Base-by-base conservation (phyloP, 768 basidiomycete genomes). In the Collybiopsis confluens region DNA sequence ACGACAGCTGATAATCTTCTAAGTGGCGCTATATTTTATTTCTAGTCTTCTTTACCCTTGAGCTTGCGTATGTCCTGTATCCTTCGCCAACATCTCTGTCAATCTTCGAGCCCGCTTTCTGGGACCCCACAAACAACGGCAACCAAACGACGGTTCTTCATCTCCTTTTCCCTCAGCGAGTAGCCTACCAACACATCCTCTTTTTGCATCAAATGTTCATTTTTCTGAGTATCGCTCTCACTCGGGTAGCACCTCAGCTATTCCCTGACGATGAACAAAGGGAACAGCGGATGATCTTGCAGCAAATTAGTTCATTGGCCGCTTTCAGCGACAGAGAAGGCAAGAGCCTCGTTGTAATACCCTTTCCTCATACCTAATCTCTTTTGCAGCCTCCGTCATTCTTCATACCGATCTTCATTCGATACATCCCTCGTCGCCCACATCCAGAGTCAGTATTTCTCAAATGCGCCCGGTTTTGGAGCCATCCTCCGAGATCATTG, bases 21-120 rank as follows among this genome's bases (percentile, higher is more conserved):
- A 9, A 91, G 90, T 93, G 91, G 91, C 82, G 90, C 15, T 90
- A 87, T 65, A 68, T 86, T 49, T 70, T 90, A n/a, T 88, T 85
- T 61, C 68, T 78, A n/a, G 69, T 76, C 26, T 68, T 85, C 49
- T 76, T 85, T 44, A 76, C 78, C 4, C 74, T 77, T 11, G 90
- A 92, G 64, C 69, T 91, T 49, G 72, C 75, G 21, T 78, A 90
- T 53, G 73, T 90, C 42, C 73, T 92, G 48, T 73, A 80, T 0
- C 83, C 85, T 0, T 77, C 81, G 20, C 74, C 76, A 0, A 61
- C 72, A n/a, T 43, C 70, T 0, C 45, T 61, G 23, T 54, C 59
- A 21, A 56, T 65, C 38, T 51, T 56, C 8, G 54, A 47, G 24
- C 46, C 64, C 33, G 51, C 58, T 11, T 51, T 47, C 53, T 54